A percentile compares a stretch with the other conserved stretches of the same genome.
Evolutionary conservation across 768 basidiomycete species (phyloP).

Genomic region (Russula earlei): DNA sequence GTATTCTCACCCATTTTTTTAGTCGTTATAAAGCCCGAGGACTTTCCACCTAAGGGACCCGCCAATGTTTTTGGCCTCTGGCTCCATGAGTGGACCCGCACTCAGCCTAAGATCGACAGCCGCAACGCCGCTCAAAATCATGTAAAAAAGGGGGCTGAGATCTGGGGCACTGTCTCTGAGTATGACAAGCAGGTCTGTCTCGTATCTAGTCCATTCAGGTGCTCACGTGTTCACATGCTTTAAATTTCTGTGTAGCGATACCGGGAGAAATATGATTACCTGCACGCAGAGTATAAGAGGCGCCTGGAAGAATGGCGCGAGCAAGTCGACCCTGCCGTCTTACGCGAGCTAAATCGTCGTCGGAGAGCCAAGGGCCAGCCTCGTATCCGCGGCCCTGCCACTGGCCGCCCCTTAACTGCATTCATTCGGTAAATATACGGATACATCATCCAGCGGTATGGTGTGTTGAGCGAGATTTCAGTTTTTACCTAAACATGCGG

Average conservation of each 20-base stretch:
- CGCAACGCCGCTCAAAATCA: rapidly evolving
- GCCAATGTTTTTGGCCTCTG: neutral
- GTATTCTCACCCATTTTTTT: neutral
- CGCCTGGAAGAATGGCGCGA: slow-evolving; percentile 7
- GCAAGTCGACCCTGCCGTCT: neutral
- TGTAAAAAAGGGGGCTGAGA: neutral
- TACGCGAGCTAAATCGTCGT: slow-evolving; percentile 14
- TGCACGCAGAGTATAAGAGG: neutral
- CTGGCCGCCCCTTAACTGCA: neutral
- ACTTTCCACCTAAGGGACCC: neutral
- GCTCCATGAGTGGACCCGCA: neutral
- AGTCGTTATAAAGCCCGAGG: neutral
- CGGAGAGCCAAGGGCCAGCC: neutral
- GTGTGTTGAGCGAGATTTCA: neutral
- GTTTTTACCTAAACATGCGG: neutral
- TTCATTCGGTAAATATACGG: slow-evolving; percentile 1
- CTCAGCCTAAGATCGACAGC: neutral
- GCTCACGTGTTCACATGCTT: neutral
- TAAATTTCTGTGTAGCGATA: neutral
- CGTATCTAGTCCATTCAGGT: too few relatives aligned
- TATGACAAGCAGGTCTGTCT: slow-evolving; percentile 14
- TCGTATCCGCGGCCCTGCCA: neutral
- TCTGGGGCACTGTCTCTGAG: slow-evolving; percentile 8
- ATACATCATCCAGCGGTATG: neutral
- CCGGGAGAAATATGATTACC: neutral